These are phyloP conservation scores for Monotropa hypopitys DNA, from an alignment of 179 eudicot species.

Conservation along the genomic window DNA sequence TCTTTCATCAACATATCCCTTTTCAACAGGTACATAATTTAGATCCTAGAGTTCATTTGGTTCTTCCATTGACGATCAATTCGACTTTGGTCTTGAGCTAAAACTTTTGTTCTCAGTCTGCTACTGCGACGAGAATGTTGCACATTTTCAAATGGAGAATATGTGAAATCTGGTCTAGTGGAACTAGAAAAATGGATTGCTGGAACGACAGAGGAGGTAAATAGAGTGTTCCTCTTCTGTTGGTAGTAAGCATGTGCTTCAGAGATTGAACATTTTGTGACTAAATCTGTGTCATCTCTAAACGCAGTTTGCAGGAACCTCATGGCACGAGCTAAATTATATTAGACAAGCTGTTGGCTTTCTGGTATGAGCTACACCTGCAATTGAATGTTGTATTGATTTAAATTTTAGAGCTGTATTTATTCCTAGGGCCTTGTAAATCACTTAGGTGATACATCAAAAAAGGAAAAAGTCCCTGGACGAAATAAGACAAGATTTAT, in stretches of 20 bases:
- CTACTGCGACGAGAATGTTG: constrained; percentile 96
- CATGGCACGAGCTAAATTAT: constrained; percentile 96
- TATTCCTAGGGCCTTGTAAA: constrained; percentile 6
- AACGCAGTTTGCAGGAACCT: constrained; percentile 86
- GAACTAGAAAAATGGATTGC: constrained; percentile 96
- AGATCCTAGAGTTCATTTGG: not conserved
- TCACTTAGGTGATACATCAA: constrained; percentile 80
- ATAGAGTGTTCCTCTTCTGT: not conserved
- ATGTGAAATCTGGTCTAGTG: constrained; percentile 93
- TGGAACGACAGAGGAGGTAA: constrained; percentile 77
- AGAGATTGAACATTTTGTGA: not conserved
- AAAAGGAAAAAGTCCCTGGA: constrained; percentile 91
- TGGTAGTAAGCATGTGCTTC: not conserved
- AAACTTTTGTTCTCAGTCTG: constrained; percentile 38
- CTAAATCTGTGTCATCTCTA: constrained; percentile 7
- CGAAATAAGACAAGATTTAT: constrained; percentile 87
- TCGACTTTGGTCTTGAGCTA: not conserved
- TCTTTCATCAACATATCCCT: constrained; percentile 91
- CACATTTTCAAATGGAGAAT: constrained; percentile 95
- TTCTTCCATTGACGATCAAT: not conserved
- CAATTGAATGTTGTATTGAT: not conserved
- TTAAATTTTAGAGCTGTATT: constrained; percentile 1
- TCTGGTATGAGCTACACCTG: constrained; percentile 41
- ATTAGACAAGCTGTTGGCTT: constrained; percentile 99
- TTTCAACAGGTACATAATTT: constrained; percentile 68